Base-by-base conservation (phyloP, 140 eudicot species). In the Senecio squalidus region DNA sequence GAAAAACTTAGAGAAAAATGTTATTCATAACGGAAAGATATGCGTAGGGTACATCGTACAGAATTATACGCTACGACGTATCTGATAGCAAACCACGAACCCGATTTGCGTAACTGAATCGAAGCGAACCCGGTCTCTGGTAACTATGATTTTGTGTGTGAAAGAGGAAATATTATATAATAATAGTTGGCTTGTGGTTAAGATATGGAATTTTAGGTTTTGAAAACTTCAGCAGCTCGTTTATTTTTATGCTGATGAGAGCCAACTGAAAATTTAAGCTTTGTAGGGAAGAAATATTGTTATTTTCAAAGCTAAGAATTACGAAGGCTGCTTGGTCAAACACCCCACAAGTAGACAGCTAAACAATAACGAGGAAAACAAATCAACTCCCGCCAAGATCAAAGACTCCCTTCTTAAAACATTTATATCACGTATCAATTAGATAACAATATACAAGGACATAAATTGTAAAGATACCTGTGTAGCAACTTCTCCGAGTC, bases 401-500 rank as follows among this genome's bases (percentile, higher is more conserved):
- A 60, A 18, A 44, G 11, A 28, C 2, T 9, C n/a, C 4, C 18
- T 24, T 16, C 43, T 33, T 4, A n/a, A n/a, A n/a, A n/a, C n/a
- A n/a, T n/a, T n/a, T n/a, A n/a, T n/a, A n/a, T n/a, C n/a, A n/a
- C n/a, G n/a, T n/a, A n/a, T n/a, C n/a, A n/a, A n/a, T n/a, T n/a
- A n/a, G n/a, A n/a, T n/a, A n/a, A n/a, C n/a, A n/a, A n/a, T n/a
- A n/a, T n/a, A n/a, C 11, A 36, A 6, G 25, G 14, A 43, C 7
- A 57, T 20, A 30, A 66, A 67, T 9, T 48, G 36, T 16, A 4
- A 38, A 20, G 41, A 60, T 90, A 90, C 97, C 97, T 86, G 79
- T 46, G 86, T 81, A 47, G 62, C 79, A 64, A 71, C 84, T 67
- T 83, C 90, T 28, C 89, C 95, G 8, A 83, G 76, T 73, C 68